Evolutionary conservation across 495 filamentous ascomycete species (phyloP).

Genomic region (Pyrenula aspistea): DNA sequence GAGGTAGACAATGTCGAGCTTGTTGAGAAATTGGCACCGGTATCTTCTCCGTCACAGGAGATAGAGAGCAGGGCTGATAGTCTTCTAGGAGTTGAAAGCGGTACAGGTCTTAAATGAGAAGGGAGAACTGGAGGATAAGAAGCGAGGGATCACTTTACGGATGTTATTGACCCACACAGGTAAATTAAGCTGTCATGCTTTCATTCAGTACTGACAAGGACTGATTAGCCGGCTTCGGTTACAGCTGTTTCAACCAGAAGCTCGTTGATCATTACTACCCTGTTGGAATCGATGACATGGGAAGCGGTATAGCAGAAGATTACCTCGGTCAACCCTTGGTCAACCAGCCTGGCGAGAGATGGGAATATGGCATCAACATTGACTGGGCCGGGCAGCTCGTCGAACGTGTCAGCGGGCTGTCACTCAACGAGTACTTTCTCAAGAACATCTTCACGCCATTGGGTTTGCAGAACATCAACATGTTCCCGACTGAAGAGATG

Average conservation of each 20-base stretch:
- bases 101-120: slow-evolving; percentile 34
- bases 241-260: slow-evolving; percentile 41
- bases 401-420: slow-evolving; percentile 35
- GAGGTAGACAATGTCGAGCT: slow-evolving; percentile 35
- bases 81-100: slow-evolving; percentile 26
- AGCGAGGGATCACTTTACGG: slow-evolving; percentile 42
- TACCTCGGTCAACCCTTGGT: slow-evolving; percentile 30
- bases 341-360: slow-evolving; percentile 44
- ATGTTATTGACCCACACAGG: slow-evolving; percentile 51
- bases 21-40: slow-evolving; percentile 32
- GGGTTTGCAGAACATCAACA: slow-evolving; percentile 35
- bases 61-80: not conserved
- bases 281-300: slow-evolving; percentile 41
- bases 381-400: slow-evolving; percentile 50
- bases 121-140: slow-evolving; percentile 35
- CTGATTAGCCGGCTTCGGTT: slow-evolving; percentile 31
- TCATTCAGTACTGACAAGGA: not conserved
- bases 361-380: slow-evolving; percentile 46
- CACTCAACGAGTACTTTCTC: slow-evolving; percentile 44
- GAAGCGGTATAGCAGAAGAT: slow-evolving; percentile 25
- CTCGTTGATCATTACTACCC: slow-evolving; percentile 31
- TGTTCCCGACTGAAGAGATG: slow-evolving; percentile 43
- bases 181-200: slow-evolving; percentile 3
- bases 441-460: slow-evolving; percentile 45
- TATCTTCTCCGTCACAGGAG: not conserved